phyloP scores from a whole-genome alignment of 2,329 filamentous ascomycete genomes.

The Arachnomyces sp. region DNA sequence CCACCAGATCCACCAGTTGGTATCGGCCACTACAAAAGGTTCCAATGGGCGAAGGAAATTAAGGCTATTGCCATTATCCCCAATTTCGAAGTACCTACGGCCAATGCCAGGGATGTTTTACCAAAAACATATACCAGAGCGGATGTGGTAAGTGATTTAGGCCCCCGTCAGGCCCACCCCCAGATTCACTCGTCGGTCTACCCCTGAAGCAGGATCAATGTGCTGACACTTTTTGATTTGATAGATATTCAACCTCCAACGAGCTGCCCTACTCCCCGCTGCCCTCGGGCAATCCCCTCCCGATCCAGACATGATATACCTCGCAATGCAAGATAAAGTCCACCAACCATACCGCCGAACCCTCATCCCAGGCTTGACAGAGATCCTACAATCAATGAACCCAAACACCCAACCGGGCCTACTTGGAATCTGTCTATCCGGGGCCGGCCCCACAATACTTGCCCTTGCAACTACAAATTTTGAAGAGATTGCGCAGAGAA shows the following conservation, averaged over 20 bases:
- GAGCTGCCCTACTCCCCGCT: constrained; percentile 81
- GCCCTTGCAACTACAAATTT: constrained; percentile 88
- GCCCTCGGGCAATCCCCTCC: constrained; percentile 84
- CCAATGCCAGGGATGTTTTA: constrained; percentile 77
- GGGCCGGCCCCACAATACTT: constrained; percentile 88
- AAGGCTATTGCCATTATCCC: constrained; percentile 96
- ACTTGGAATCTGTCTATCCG: constrained; percentile 87
- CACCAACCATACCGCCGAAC: constrained; percentile 93
- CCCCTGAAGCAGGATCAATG: not conserved
- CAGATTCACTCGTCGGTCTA: not conserved
- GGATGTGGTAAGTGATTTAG: constrained; percentile 63
- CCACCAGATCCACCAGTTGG: constrained; percentile 84
- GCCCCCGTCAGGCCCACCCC: constrained; percentile 5
- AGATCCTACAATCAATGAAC: constrained; percentile 86
- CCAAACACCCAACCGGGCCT: constrained; percentile 79
- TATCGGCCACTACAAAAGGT: constrained; percentile 95
- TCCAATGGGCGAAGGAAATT: constrained; percentile 87
- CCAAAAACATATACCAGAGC: constrained; percentile 69
- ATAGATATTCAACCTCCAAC: constrained; percentile 76
- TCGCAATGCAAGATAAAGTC: constrained; percentile 97
- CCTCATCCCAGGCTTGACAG: constrained; percentile 81
- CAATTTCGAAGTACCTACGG: constrained; percentile 90
- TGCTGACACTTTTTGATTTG: not conserved
- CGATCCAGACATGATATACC: constrained; percentile 86
- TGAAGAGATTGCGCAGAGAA: constrained; percentile 70